Evolutionary conservation across 352 stramenopile genomes (phyloP).

Genomic region (Pythium grandisporangium): DNA sequence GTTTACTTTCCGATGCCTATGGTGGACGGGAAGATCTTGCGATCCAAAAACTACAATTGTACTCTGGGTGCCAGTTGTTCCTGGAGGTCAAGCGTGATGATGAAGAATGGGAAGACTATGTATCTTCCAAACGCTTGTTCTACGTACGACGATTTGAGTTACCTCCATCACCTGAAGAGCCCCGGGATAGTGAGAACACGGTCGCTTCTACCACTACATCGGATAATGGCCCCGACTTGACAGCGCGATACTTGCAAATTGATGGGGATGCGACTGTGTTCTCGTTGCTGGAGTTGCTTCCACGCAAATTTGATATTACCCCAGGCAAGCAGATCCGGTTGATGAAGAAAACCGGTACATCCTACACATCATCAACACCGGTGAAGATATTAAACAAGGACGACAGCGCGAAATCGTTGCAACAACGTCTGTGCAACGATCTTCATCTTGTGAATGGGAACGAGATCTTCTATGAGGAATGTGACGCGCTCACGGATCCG

Average conservation of each 20-base stretch:
- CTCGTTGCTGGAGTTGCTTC: constrained; percentile 32
- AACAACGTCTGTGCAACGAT: constrained; percentile 44
- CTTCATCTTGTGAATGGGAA: constrained; percentile 56
- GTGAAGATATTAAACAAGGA: constrained; percentile 60
- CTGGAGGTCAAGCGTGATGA: constrained; percentile 52
- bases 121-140: constrained; percentile 58
- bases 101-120: constrained; percentile 58
- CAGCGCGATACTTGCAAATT: constrained; percentile 52
- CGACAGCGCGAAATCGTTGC: constrained; percentile 26
- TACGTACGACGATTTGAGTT: constrained; percentile 56
- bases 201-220: constrained; percentile 5
- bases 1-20: constrained; percentile 53
- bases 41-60: constrained; percentile 48
- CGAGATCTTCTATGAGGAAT: constrained; percentile 70
- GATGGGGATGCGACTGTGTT: constrained; percentile 48
- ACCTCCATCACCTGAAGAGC: too few relatives aligned
- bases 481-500: constrained; percentile 22
- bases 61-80: constrained; percentile 62
- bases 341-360: constrained; percentile 55
- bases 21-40: constrained; percentile 42
- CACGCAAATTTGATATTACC: constrained; percentile 41
- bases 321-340: constrained; percentile 33
- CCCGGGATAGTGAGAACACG: too few relatives aligned
- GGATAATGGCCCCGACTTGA: constrained; percentile 6
- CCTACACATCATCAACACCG: constrained; percentile 51